phyloP scores from a whole-genome alignment of 2,329 filamentous ascomycete genomes.

The Exophiala bonariae region DNA sequence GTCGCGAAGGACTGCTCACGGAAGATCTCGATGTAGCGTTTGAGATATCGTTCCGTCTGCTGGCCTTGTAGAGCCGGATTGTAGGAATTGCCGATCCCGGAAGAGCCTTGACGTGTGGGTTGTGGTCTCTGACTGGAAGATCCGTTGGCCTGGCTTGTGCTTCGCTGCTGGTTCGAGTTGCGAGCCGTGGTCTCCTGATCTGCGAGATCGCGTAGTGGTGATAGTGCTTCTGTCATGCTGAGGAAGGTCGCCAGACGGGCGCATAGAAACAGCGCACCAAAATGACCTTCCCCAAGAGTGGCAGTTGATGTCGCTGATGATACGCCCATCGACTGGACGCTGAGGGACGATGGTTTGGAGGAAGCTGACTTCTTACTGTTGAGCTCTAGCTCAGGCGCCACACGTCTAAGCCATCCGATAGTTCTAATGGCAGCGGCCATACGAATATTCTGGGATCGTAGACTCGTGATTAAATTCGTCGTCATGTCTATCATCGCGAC shows the following conservation, averaged over 20 bases:
- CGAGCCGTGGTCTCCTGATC: constrained; percentile 72
- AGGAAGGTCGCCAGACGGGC: constrained; percentile 80
- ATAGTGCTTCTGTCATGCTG: constrained; percentile 76
- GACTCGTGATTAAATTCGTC: constrained; percentile 73
- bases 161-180: not conserved
- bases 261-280: constrained; percentile 83
- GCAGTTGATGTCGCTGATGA: constrained; percentile 30
- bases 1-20: constrained; percentile 96
- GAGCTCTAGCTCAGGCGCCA: constrained; percentile 74
- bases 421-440: constrained; percentile 87
- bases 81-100: constrained; percentile 2
- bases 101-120: constrained; percentile 13
- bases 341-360: constrained; percentile 17
- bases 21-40: constrained; percentile 95
- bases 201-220: constrained; percentile 82
- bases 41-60: constrained; percentile 91
- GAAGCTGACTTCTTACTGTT: constrained; percentile 2
- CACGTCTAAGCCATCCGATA: constrained; percentile 83
- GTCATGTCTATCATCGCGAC: constrained; percentile 87
- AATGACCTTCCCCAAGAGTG: constrained; percentile 59
- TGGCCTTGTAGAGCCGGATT: constrained; percentile 58
- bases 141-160: not conserved
- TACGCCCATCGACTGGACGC: constrained; percentile 1
- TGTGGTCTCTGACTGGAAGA: not conserved
- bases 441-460: constrained; percentile 73